phyloP scores from a whole-genome alignment of 2,329 filamentous ascomycete species.

The Microdochium nivale region DNA sequence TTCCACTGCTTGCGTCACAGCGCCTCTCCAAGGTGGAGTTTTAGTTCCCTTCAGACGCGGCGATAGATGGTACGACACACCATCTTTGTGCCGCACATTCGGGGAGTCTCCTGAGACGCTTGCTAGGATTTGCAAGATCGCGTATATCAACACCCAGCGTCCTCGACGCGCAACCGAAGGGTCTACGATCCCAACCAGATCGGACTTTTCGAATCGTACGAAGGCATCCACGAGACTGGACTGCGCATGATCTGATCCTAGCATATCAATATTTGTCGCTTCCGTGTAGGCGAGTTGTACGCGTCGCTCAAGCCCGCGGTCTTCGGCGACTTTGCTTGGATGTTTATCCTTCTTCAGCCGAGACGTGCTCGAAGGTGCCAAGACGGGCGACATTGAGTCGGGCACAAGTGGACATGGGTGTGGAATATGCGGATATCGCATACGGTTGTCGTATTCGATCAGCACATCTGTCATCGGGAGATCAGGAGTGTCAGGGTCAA shows the following conservation, averaged over 20 bases:
- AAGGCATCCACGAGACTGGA: slow-evolving; percentile 49
- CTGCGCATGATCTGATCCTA: slow-evolving; percentile 42
- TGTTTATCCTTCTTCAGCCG: slow-evolving; percentile 20
- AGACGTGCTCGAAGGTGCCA: slow-evolving; percentile 3
- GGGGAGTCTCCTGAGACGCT: slow-evolving; percentile 50
- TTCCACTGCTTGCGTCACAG: slow-evolving; percentile 17
- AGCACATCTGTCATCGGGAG: slow-evolving; percentile 61
- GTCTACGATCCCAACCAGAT: slow-evolving; percentile 40
- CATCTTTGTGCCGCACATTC: slow-evolving; percentile 39
- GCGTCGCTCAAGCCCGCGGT: slow-evolving; percentile 31
- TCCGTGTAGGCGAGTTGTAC: slow-evolving; percentile 50
- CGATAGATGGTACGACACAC: slow-evolving; percentile 48
- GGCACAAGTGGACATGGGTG: slow-evolving; percentile 60
- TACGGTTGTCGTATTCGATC: slow-evolving; percentile 54
- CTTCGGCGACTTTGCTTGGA: slow-evolving; percentile 9
- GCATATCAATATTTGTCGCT: slow-evolving; percentile 48
- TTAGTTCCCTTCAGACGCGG: slow-evolving; percentile 41
- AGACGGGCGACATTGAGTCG: slow-evolving; percentile 30
- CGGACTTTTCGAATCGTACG: slow-evolving; percentile 46
- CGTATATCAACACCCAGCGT: slow-evolving; percentile 54
- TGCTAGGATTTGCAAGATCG: slow-evolving; percentile 49
- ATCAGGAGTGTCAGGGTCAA: slow-evolving; percentile 40
- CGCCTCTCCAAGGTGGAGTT: slow-evolving; percentile 45
- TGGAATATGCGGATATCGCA: slow-evolving; percentile 56
- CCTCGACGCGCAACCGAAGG: slow-evolving; percentile 47